Base-by-base conservation (phyloP, 2,329 filamentous ascomycete species). In the Xylariaceae sp. region DNA sequence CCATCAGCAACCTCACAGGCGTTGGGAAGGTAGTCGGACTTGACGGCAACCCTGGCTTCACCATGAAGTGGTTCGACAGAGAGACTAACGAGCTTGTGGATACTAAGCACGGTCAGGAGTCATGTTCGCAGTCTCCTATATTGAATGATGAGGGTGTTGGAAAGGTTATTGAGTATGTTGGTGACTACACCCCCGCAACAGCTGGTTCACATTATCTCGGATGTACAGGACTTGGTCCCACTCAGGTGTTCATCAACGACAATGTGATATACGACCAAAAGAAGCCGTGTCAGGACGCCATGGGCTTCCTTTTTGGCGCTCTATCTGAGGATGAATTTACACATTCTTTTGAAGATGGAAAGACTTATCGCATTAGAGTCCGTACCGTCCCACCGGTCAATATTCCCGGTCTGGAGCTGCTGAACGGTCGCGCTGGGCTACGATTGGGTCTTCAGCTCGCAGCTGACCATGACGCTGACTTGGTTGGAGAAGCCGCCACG, bases 401-500 rank as follows among this genome's bases (percentile, higher is more conserved):
- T 15, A 31, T 43, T 26, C 33, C 39, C 17, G 39, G 42, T 24
- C 41, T 64, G 3, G 60, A 61, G 37, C 61, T 65, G 15, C 47
- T 64, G 1, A 58, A 60, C 31, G 62, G 61, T 19, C 56, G 56
- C 8, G 56, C 52, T 4, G 61, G 61, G 24, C 44, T 63, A 6
- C 55, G 57, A 9, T 48, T 63, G 7, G 63, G 63, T 34, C 52
- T 62, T 24, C 64, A 60, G 46, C 48, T 61, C 0, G 54, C 53
- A 15, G 50, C 51, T 1, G 61, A 60, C 13, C 56, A 62, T 37
- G 66, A 68, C 30, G 54, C 53, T 4, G 64, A 67, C 34, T 53
- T 67, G 13, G 43, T 64, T 16, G 54, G 54, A 0, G 64, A 81
- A 45, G 83, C 83, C 4, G 72, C 79, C 2, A 65, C 73, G 9